Percentiles rank a stretch among this genome's conserved stretches.
These are phyloP conservation scores for Entrophospora sp. DNA, from an alignment of 192 early-diverging fungal genomes.

Conservation along the genomic window DNA sequence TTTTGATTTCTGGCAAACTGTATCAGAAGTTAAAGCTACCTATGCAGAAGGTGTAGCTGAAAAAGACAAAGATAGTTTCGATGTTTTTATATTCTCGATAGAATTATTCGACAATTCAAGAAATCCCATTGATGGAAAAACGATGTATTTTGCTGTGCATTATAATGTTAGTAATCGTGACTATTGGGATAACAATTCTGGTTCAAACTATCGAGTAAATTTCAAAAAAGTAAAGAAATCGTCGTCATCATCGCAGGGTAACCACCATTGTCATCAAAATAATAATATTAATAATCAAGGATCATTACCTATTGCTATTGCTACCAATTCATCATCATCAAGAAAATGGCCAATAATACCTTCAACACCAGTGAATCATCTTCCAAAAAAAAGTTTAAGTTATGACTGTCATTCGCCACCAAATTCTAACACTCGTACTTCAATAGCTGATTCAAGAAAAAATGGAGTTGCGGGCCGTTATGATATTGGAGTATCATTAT, in stretches of 20 bases:
- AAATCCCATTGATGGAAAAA: constrained; percentile 29
- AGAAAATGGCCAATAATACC: not conserved
- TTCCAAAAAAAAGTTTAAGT: too few relatives aligned
- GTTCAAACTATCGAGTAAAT: constrained; percentile 72
- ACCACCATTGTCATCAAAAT: constrained; percentile 22
- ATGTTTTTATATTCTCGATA: constrained; percentile 66
- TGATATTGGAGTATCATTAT: constrained; percentile 31
- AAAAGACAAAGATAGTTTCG: constrained; percentile 34
- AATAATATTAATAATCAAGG: constrained; percentile 13
- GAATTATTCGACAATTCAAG: constrained; percentile 44
- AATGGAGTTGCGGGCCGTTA: constrained; percentile 28
- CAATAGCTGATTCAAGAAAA: not conserved
- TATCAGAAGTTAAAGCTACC: constrained; percentile 52
- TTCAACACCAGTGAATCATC: not conserved
- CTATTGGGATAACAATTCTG: constrained; percentile 94
- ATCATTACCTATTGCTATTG: constrained; percentile 19
- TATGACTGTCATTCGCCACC: constrained; percentile 14
- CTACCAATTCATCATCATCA: not conserved
- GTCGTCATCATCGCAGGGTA: constrained; percentile 17
- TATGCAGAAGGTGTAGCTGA: constrained; percentile 51
- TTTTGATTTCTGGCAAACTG: constrained; percentile 71
- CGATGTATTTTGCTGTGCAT: constrained; percentile 52
- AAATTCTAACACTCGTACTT: not conserved
- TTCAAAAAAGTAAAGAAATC: constrained; percentile 24
- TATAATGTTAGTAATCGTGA: constrained; percentile 64